Evolutionary conservation across 805 yeast genomes (phyloP), one percentile per base, ranked within the genome.

Genomic region (Candida namnaoensis): DNA sequence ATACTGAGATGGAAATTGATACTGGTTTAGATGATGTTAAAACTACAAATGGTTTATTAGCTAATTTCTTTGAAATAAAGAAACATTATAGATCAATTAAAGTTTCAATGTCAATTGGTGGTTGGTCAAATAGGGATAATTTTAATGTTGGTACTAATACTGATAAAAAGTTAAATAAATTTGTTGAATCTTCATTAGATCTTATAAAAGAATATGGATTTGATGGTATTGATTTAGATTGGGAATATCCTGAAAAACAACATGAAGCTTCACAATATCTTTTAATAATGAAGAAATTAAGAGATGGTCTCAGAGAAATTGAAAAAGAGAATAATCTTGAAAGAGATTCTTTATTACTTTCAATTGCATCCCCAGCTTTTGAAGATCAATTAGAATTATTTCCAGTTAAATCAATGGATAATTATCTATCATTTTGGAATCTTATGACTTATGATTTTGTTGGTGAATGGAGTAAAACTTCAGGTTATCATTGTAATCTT

Each of bases 171-270:
- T 46, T 80, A 7, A 53, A 56, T 1, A 55, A 36, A 0, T 86
- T 90, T 57, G 72, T 78, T 3, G 39, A 53, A 1, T 67, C 82
- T 1, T 64, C 79, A 1, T 65, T 75, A 1, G 57, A 60, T 0
- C 58, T 74, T 24, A 66, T 87, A 57, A 42, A 59, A 2, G 60
- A 68, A 36, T 74, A 76, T 54, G 81, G 83, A 0, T 80, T 93
- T 53, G 97, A 93, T 58, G 98, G 99, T 0, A 65, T 91, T 37
- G 98, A 93, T 59, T 64, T 91, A 27, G 99, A 91, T 62, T 91
- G 96, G 96, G 99, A 91, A 60, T 91, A 80, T 53, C 96, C 96
- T 0, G 56, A 60, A 7, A 66, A 58, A 35, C 53, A 56, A 1
- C 26, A 39, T 3, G 80, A 84, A 45, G 76, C 78, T 1, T 38